Conservation (phyloP, 257 asterid species). For the Avicennia marina region DNA sequence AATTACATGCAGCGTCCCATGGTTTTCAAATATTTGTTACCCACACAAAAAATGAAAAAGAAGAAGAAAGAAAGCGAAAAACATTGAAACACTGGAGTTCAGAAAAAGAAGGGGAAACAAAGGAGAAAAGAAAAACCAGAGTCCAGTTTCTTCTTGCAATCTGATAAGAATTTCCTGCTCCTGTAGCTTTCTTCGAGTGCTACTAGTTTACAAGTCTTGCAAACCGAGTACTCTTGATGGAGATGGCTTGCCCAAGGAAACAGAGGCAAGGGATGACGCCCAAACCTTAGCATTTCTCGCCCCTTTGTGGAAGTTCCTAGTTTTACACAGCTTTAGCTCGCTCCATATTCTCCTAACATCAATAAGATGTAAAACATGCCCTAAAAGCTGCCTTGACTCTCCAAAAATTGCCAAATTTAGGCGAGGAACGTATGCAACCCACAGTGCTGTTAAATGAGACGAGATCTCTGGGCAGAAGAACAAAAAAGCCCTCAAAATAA, state of each 20-base stretch:
- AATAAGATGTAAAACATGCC: constrained; percentile 54
- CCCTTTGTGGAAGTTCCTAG: constrained; percentile 58
- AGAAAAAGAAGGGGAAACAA: too few relatives aligned
- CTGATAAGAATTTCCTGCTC: too few relatives aligned
- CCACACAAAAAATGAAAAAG: too few relatives aligned
- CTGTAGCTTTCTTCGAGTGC: too few relatives aligned
- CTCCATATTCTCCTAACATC: constrained; percentile 65
- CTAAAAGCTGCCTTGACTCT: constrained; percentile 61
- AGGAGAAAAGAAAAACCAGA: too few relatives aligned
- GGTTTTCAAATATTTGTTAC: too few relatives aligned
- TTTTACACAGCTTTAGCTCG: constrained; percentile 58
- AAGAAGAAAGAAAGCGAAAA: too few relatives aligned
- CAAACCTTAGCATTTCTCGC: constrained; percentile 77
- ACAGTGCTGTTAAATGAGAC: constrained; percentile 40
- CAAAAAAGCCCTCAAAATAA: constrained; percentile 36
- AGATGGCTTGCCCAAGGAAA: constrained; percentile 62
- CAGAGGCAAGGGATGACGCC: constrained; percentile 88
- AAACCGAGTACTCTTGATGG: constrained; percentile 23
- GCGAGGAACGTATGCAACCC: constrained; percentile 62
- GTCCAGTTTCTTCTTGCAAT: too few relatives aligned
- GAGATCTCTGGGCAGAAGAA: constrained; percentile 41
- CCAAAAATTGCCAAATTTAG: constrained; percentile 58
- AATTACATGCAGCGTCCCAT: too few relatives aligned
- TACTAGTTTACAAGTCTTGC: too few relatives aligned
- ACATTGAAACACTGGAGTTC: too few relatives aligned